These are phyloP conservation scores for Trichoderma asperelloides DNA, from an alignment of 495 filamentous ascomycete genomes.

Conservation along the genomic window DNA sequence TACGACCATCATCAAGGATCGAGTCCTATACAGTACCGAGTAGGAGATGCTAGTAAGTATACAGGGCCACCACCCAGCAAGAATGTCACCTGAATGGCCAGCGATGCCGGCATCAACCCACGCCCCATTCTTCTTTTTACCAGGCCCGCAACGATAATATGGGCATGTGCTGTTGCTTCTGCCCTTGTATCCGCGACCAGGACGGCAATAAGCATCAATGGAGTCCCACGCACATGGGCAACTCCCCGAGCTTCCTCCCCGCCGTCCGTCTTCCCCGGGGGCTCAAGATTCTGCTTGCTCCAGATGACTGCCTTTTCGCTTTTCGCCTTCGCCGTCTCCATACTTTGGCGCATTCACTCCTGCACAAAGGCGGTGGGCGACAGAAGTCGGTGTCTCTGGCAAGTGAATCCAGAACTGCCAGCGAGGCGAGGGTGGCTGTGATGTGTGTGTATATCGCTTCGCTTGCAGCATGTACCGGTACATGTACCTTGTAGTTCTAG, in stretches of 20 bases:
- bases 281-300: conserved; percentile 6
- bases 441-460: too few relatives aligned
- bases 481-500: too few relatives aligned
- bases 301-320: not conserved
- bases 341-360: not conserved
- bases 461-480: too few relatives aligned
- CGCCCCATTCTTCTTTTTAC: not conserved
- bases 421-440: too few relatives aligned
- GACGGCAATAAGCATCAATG: not conserved
- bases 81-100: not conserved
- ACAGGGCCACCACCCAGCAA: not conserved
- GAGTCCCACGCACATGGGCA: not conserved
- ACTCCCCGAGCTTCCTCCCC: not conserved
- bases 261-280: not conserved
- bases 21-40: too few relatives aligned
- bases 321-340: not conserved
- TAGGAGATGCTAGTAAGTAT: not conserved
- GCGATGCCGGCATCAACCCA: not conserved
- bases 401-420: too few relatives aligned
- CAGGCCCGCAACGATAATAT: not conserved
- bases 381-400: too few relatives aligned
- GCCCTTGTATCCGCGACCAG: not conserved
- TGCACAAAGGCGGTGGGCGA: not conserved
- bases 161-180: not conserved
- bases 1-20: not conserved